Evolutionary conservation across 2,329 filamentous ascomycete species (phyloP).

Genomic region (Nothophoma quercina): DNA sequence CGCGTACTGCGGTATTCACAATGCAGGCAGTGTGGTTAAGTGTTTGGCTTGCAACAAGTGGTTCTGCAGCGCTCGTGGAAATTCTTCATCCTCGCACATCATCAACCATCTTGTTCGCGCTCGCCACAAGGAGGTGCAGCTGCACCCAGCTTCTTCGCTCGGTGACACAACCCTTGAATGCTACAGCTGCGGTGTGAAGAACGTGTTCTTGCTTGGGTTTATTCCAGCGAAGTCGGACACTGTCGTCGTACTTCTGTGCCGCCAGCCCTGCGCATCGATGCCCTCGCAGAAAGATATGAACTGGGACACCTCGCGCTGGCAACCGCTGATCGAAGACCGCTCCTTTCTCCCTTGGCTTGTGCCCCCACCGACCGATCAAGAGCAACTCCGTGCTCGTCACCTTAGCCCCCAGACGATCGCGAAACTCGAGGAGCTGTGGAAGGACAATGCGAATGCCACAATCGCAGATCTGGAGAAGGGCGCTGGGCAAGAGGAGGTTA

Average conservation of each 20-base stretch:
- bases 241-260: slow-evolving; percentile 94
- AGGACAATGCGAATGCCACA: slow-evolving; percentile 88
- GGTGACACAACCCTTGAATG: slow-evolving; percentile 97
- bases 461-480: slow-evolving; percentile 91
- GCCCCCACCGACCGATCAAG: slow-evolving; percentile 84
- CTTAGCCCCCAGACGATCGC: slow-evolving; percentile 93
- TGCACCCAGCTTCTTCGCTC: slow-evolving; percentile 90
- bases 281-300: slow-evolving; percentile 99
- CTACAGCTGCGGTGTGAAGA: slow-evolving; percentile 99
- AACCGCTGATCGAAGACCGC: slow-evolving; percentile 95
- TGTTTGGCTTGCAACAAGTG: slow-evolving; percentile 96
- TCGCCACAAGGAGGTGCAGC: slow-evolving; percentile 97
- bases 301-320: slow-evolving; percentile 98
- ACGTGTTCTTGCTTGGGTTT: slow-evolving; percentile 96
- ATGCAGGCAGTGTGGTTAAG: slow-evolving; percentile 93
- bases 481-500: slow-evolving; percentile 91
- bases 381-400: slow-evolving; percentile 93
- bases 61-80: slow-evolving; percentile 98
- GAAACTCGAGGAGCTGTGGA: slow-evolving; percentile 98
- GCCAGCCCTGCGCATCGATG: slow-evolving; percentile 93
- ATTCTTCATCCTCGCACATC: slow-evolving; percentile 95
- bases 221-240: slow-evolving; percentile 99
- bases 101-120: slow-evolving; percentile 98
- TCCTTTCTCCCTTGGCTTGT: slow-evolving; percentile 96
- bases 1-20: slow-evolving; percentile 97